Evolutionary conservation across 2,329 filamentous ascomycete species (phyloP).

Genomic region (Chaetomiaceae sp.): DNA sequence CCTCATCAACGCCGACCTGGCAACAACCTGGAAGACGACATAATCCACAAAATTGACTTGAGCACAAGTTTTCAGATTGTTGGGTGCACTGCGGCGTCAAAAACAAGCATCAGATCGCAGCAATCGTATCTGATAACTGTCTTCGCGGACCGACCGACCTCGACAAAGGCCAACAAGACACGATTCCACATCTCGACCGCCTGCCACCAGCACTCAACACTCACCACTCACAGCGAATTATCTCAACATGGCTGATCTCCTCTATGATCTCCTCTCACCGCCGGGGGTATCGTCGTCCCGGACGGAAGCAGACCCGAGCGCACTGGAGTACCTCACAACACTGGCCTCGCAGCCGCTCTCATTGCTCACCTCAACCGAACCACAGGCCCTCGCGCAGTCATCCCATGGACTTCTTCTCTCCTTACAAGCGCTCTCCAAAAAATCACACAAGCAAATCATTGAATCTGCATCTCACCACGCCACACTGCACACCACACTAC

Average conservation of each 20-base stretch:
- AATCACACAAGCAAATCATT: constrained; percentile 81
- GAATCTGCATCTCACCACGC: constrained; percentile 72
- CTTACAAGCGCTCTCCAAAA: constrained; percentile 82
- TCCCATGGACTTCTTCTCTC: constrained; percentile 77
- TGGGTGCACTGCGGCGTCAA: too few species aligned
- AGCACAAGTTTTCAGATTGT: too few species aligned
- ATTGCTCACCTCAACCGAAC: constrained; percentile 69
- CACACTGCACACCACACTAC: constrained; percentile 68
- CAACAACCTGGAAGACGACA: too few species aligned
- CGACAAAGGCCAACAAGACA: too few species aligned
- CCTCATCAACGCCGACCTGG: too few species aligned
- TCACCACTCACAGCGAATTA: too few species aligned
- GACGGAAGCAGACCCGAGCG: constrained; percentile 44
- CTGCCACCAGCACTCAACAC: too few species aligned
- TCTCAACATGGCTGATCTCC: constrained; percentile 59
- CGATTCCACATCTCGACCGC: too few species aligned
- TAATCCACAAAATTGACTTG: too few species aligned
- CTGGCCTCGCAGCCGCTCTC: constrained; percentile 72
- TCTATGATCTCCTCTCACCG: constrained; percentile 63
- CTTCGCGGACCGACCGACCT: too few species aligned
- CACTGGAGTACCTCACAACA: constrained; percentile 67
- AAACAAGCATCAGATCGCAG: too few species aligned
- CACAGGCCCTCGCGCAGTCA: constrained; percentile 71
- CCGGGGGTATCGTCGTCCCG: constrained; percentile 27
- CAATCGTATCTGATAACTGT: too few species aligned